Conservation (phyloP, 495 filamentous ascomycete species). For the Aspergillus funiculosus region DNA sequence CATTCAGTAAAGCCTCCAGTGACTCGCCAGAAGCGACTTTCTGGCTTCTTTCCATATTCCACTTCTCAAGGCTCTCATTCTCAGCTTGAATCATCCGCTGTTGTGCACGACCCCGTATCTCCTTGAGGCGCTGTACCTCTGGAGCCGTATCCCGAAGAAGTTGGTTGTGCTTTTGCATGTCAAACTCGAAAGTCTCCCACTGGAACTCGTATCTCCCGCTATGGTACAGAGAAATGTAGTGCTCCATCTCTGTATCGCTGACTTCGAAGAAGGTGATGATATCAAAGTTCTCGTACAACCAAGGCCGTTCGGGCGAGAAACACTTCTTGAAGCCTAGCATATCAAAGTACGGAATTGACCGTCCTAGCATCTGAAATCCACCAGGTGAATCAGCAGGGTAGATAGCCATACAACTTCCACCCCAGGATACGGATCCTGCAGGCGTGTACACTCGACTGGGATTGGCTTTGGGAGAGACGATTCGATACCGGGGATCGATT, state of each 20-base stretch:
- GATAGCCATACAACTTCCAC: conserved; percentile 49
- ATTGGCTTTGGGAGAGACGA: conserved; percentile 55
- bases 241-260: conserved; percentile 42
- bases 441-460: conserved; percentile 54
- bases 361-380: conserved; percentile 51
- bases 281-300: conserved; percentile 56
- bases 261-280: conserved; percentile 52
- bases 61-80: conserved; percentile 42
- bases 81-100: conserved; percentile 42
- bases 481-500: conserved; percentile 48
- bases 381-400: conserved; percentile 56
- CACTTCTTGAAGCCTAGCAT: conserved; percentile 45
- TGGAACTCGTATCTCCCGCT: conserved; percentile 46
- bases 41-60: conserved; percentile 42
- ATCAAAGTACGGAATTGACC: conserved; percentile 52
- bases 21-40: conserved; percentile 37
- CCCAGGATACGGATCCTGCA: conserved; percentile 49
- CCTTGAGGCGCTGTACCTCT: conserved; percentile 40
- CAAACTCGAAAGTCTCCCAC: conserved; percentile 42
- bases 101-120: conserved; percentile 32
- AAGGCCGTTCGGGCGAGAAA: conserved; percentile 40
- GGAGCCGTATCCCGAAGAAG: conserved; percentile 35
- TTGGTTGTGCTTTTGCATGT: conserved; percentile 49
- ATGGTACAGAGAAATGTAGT: conserved; percentile 35
- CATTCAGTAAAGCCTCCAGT: conserved; percentile 38